Evolutionary conservation across 257 asterid genomes (phyloP), one percentile per base, ranked within the genome.

Genomic region (Fraxinus excelsior): DNA sequence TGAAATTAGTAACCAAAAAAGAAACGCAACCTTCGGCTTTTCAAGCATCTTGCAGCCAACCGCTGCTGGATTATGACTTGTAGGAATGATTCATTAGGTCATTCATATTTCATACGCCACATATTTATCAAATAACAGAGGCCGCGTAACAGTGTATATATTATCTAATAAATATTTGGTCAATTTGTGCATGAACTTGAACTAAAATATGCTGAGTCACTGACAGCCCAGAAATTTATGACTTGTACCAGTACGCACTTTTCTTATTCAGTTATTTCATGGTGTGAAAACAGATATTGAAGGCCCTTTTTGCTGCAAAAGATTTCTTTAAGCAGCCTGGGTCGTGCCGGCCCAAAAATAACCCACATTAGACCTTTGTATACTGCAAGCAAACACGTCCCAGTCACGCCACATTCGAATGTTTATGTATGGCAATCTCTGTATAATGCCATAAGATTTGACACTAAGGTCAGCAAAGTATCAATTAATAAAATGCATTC

Each of bases 31-130:
- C 12, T 42, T 12, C 4, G 32, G 60, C 76, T 78, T 76, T 56
- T 35, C 46, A 76, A 60, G 77, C 71, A 67, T 51, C 73, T 74
- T 77, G 66, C 64, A 68, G 74, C 74, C 37, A 74, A 58, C 32
- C 19, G 67, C 67, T 16, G 40, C 13, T 65, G 72, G 82, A 21
- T 31, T n/a, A 6, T 19, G 42, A 60, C 3, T 64, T 70, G 64
- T 10, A 60, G 21, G 40, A 5, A 35, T 79, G 75, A 18, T 73
- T 35, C 51, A 67, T 67, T 62, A 34, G 51, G 60, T 26, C 65
- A 49, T 6, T 73, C 16, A 66, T 14, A 9, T 32, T 6, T 73
- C 16, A 66, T 14, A 9, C 42, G 4, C 23, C 44, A 34, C 18
- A 40, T 71, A 71, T 28, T 42, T 31, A 46, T 32, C 37, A 56